Base-by-base conservation (phyloP, 805 yeast species). In the Millerozyma miso region DNA sequence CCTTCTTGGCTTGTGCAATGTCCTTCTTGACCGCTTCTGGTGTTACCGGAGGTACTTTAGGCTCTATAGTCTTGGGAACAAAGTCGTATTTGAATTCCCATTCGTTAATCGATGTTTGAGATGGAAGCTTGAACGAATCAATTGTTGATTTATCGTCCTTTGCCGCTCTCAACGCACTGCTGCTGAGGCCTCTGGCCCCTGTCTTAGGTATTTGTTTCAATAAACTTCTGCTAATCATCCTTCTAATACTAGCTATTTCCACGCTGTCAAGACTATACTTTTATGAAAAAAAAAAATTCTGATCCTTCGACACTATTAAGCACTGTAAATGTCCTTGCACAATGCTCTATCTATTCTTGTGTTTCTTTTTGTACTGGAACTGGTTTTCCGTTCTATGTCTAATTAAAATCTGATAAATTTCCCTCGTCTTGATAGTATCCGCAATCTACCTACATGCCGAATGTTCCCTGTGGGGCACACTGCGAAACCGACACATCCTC, bases 141-240 rank as follows among this genome's bases (percentile, higher is more conserved):
- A 80, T 80, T 33, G 79, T 74, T 6, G 84, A 79, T 3, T 62
- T 42, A 51, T 80, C 85, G 39, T 80, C 80, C 54, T 80, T 80
- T 31, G 80, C 79, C 15, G 44, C 44, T 16, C 39, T 37, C n/a
- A 23, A 14, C 26, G 20, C 19, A 17, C 29, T 35, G 20, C 29
- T 10, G 6, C 29, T 23, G 29, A 23, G 6, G 29, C 10, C 6
- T 10, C 29, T 23, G 10, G 10, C 29, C 10, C 29, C 29, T 10
- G 29, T 7, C 29, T 23, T 23, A 7, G 29, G 10, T 23, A 23
- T 23, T 23, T 23, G 29, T 23, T 10, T 23, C 29, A 23, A 23
- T 23, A 23, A 23, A 10, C 29, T 23, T 23, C 29, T 23, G 29
- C 29, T 23, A 6, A 23, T 7, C 29, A 23, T 23, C 29, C 10